Evolutionary conservation across 139 green algal species (phyloP), one percentile per base, ranked within the genome.

Genomic region (Microglena sp.): DNA sequence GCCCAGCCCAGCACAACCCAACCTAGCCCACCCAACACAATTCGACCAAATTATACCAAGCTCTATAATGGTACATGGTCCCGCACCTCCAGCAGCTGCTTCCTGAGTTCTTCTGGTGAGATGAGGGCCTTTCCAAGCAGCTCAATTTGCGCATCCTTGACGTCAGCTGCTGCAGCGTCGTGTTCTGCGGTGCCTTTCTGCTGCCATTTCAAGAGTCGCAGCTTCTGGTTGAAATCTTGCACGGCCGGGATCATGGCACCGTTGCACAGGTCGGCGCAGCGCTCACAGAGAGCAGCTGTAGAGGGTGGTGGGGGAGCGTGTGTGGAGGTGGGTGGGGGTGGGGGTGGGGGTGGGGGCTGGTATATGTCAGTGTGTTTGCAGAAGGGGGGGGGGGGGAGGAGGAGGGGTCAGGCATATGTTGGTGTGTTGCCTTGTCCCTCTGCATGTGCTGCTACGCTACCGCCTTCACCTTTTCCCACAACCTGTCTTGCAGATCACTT

Each of bases 231-330:
- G 29, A 68, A 68, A 50, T 91, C 88, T 24, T 82, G 62, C 15
- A 95, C 87, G 0, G 57, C 90, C 0, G 86, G 84, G 7, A 95
- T 84, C 86, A 95, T 91, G 33, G 69, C 76, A 0, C 90, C 90
- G 64, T 96, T 84, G 66, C 72, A 85, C 28, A 96, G 74, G 24
- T 70, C 75, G 53, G 83, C 72, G 75, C 90, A 96, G n/a, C 90
- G 79, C 57, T 62, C 62, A 56, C 82, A 92, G 54, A 91, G 71
- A 55, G 84, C 66, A n/a, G n/a, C n/a, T n/a, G n/a, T n/a, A n/a
- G n/a, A n/a, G n/a, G n/a, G n/a, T n/a, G n/a, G n/a, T n/a, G n/a
- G n/a, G n/a, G n/a, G n/a, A n/a, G n/a, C n/a, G n/a, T n/a, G n/a
- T n/a, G n/a, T n/a, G n/a, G n/a, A n/a, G n/a, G n/a, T n/a, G n/a